Conservation (phyloP, 148 eudicot genomes). For the Silene uniflora region DNA sequence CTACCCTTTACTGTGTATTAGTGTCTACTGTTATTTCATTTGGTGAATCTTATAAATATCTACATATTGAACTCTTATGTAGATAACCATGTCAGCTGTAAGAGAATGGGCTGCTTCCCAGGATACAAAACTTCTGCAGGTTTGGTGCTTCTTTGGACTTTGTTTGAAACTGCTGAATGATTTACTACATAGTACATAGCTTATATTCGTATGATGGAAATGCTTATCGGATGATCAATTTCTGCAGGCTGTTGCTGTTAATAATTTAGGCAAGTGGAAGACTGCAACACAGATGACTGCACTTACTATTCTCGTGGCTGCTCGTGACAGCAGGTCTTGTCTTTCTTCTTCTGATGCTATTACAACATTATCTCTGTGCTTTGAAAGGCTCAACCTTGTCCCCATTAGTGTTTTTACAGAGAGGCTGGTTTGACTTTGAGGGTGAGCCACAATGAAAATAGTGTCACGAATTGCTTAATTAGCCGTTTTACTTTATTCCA, state of each 20-base stretch:
- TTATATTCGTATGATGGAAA: neutral
- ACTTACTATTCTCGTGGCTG: slow-evolving; percentile 73
- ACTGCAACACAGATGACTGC: slow-evolving; percentile 97
- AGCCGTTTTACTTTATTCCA: neutral
- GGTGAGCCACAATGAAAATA: neutral
- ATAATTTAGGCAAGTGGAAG: slow-evolving; percentile 98
- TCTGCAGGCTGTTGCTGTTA: slow-evolving; percentile 94
- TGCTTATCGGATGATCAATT: slow-evolving; percentile 15
- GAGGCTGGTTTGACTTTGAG: neutral
- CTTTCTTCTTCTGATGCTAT: slow-evolving; percentile 11
- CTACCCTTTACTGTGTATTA: neutral
- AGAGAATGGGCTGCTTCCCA: slow-evolving; percentile 99
- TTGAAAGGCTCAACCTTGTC: neutral
- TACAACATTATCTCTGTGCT: neutral
- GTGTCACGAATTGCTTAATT: neutral
- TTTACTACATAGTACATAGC: neutral
- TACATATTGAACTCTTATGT: slow-evolving; percentile 22
- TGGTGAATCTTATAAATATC: neutral
- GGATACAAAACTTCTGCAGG: slow-evolving; percentile 68
- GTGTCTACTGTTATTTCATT: neutral
- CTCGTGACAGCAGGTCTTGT: slow-evolving; percentile 73
- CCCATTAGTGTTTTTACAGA: neutral
- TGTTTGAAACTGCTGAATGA: neutral
- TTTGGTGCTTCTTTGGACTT: slow-evolving; percentile 27
- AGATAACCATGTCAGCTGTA: slow-evolving; percentile 97